Conservation (phyloP, 495 filamentous ascomycete genomes). For the Lineolata rhizophorae region DNA sequence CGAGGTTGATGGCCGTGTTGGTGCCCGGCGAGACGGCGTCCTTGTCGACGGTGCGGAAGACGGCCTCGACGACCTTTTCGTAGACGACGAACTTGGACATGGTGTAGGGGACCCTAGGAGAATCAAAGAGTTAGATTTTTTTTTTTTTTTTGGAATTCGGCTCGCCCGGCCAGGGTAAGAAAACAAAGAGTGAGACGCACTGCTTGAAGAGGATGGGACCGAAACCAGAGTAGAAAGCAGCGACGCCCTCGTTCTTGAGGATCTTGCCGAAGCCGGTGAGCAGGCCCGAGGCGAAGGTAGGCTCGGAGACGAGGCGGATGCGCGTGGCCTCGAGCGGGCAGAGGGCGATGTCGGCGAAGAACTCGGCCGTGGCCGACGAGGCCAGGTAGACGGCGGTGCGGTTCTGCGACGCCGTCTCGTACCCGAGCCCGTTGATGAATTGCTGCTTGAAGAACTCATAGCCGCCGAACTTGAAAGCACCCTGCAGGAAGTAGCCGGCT, state of each 20-base stretch:
- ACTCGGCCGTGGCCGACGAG: conserved; percentile 20
- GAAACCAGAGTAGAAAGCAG: conserved; percentile 23
- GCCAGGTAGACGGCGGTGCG: conserved; percentile 24
- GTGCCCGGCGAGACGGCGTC: conserved; percentile 40
- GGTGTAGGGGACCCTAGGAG: conserved; percentile 98
- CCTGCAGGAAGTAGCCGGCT: conserved; percentile 25
- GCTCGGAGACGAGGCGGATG: conserved; percentile 21
- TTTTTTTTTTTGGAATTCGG: conserved; percentile 1
- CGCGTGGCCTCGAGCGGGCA: conserved; percentile 22
- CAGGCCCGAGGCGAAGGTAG: conserved; percentile 21
- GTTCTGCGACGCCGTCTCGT: conserved; percentile 20
- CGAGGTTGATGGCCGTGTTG: conserved; percentile 84
- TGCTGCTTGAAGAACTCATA: conserved; percentile 27
- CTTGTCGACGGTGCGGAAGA: conserved; percentile 62
- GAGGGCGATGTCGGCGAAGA: conserved; percentile 24
- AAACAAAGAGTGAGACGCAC: conserved; percentile 29
- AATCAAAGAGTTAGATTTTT: too few species aligned
- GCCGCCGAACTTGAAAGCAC: conserved; percentile 25
- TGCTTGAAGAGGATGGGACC: conserved; percentile 26
- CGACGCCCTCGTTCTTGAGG: conserved; percentile 19
- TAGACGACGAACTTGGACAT: conserved; percentile 99
- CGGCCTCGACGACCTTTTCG: conserved; percentile 79
- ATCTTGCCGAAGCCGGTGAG: conserved; percentile 21
- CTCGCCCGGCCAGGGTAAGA: not conserved
- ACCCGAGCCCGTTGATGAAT: conserved; percentile 21